These are phyloP conservation scores for Blastobotrys persicus DNA, from an alignment of 1,139 yeast genomes.

Conservation along the genomic window DNA sequence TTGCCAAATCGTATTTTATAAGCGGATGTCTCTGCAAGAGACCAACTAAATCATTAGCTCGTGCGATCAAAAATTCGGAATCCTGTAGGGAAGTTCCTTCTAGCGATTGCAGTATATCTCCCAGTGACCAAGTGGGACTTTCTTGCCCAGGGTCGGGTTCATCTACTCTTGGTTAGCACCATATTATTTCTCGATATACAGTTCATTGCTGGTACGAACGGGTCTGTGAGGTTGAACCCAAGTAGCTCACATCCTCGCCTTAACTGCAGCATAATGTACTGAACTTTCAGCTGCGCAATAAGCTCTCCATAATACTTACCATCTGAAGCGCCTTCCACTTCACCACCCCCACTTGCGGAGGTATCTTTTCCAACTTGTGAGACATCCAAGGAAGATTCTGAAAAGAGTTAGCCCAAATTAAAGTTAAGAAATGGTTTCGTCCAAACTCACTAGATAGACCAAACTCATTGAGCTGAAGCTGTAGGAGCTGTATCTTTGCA, in stretches of 20 bases:
- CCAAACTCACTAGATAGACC: conserved; percentile 22
- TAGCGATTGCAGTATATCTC: conserved; percentile 49
- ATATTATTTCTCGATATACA: too few relatives aligned
- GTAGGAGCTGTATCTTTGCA: conserved; percentile 36
- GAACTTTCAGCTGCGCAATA: background rate
- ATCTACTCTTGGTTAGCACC: background rate
- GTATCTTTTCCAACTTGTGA: conserved; percentile 6
- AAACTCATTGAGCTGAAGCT: conserved; percentile 33
- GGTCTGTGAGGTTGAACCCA: too few relatives aligned
- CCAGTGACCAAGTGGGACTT: conserved; percentile 51
- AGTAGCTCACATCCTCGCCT: too few relatives aligned
- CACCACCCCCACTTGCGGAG: background rate
- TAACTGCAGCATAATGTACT: too few relatives aligned
- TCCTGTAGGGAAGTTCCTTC: conserved; percentile 44
- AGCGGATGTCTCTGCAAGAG: conserved; percentile 59
- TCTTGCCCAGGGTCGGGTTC: conserved; percentile 23
- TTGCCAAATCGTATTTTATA: conserved; percentile 61
- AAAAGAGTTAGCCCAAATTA: background rate
- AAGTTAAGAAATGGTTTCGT: background rate
- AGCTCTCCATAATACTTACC: background rate
- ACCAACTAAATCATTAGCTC: conserved; percentile 61
- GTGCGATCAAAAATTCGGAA: conserved; percentile 50
- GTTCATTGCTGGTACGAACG: too few relatives aligned
- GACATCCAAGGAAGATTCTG: conserved; percentile 12
- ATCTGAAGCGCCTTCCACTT: background rate